Evolutionary conservation across 371 early-diverging fungal genomes (phyloP).

Genomic region (Saksenaea oblongispora): DNA sequence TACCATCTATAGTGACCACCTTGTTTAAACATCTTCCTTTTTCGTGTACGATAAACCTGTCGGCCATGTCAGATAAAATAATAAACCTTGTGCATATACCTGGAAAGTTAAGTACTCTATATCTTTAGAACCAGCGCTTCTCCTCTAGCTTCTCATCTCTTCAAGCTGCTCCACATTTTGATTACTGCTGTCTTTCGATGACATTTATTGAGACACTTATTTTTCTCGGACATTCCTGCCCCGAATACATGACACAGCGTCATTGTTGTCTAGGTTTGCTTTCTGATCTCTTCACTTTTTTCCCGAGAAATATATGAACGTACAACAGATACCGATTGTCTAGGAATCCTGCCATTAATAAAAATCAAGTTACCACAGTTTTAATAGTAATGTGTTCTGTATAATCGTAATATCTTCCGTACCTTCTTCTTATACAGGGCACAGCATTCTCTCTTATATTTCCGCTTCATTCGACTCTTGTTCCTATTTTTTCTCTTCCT

Average conservation of each 20-base stretch:
- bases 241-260: conserved; percentile 4
- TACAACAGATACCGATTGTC: not conserved
- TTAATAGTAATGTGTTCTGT: no score
- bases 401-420: no score
- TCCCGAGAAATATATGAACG: not conserved
- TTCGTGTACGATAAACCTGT: conserved; percentile 1
- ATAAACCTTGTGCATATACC: not conserved
- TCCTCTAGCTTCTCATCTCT: conserved; percentile 4
- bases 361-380: not conserved
- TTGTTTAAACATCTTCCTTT: not conserved
- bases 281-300: not conserved
- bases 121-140: not conserved
- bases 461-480: not conserved
- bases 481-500: not conserved
- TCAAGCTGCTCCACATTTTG: not conserved
- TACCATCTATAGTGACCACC: not conserved
- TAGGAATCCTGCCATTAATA: not conserved
- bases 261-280: not conserved
- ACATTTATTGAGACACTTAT: not conserved
- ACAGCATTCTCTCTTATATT: not conserved
- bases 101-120: not conserved
- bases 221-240: conserved; percentile 4
- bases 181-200: not conserved
- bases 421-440: no score
- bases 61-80: not conserved